These are phyloP conservation scores for Stagonosporopsis rhizophila DNA, from an alignment of 2,329 filamentous ascomycete genomes.

Conservation along the genomic window DNA sequence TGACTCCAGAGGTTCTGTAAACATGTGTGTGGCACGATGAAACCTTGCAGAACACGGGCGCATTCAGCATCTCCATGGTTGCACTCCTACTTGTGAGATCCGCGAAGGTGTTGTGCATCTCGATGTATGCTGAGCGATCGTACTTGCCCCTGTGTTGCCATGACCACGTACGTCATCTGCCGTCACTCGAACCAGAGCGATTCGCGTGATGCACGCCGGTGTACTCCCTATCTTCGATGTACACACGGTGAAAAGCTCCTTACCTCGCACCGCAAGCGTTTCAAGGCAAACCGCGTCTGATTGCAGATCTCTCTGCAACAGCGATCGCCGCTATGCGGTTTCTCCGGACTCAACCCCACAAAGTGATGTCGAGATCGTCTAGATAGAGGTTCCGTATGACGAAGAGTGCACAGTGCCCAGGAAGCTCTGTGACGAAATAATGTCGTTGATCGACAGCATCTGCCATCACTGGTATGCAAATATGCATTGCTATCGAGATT, in stretches of 20 bases:
- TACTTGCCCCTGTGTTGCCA: neutral
- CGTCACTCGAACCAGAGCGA: neutral
- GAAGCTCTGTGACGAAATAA: neutral
- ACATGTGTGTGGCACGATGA: neutral
- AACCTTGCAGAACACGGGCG: neutral
- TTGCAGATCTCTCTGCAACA: constrained; percentile 9
- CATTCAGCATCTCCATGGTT: neutral
- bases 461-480: constrained; percentile 10
- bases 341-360: constrained; percentile 10
- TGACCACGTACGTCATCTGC: constrained; percentile 2
- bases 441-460: constrained; percentile 9
- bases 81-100: neutral
- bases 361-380: constrained; percentile 8
- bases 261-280: constrained; percentile 13
- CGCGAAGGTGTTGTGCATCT: neutral
- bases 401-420: neutral
- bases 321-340: neutral
- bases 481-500: constrained; percentile 1
- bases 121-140: neutral
- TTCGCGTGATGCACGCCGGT: neutral
- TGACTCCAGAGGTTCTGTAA: neutral
- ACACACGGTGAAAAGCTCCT: neutral
- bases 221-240: neutral
- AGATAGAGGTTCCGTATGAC: constrained; percentile 5
- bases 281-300: constrained; percentile 3